Percentiles rank a stretch among this genome's conserved stretches.
These are phyloP conservation scores for Boletus mariae DNA, from an alignment of 1,284 basidiomycete genomes.

Conservation along the genomic window DNA sequence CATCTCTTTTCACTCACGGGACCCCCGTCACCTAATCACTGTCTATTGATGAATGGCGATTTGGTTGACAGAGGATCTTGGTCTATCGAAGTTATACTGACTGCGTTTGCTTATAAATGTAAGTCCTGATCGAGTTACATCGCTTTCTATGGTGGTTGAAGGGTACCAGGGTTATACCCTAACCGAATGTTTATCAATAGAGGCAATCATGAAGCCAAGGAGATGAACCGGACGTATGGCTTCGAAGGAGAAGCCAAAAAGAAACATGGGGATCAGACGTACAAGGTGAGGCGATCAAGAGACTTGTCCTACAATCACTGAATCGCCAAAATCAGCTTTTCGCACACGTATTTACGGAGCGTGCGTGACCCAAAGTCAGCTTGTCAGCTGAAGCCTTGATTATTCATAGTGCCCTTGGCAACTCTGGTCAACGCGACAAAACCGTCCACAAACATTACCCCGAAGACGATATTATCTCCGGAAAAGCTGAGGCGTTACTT, in stretches of 20 bases:
- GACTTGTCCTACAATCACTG: slow-evolving; percentile 4
- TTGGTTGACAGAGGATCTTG: slow-evolving; percentile 97
- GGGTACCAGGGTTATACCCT: slow-evolving; percentile 76
- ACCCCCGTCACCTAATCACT: slow-evolving; percentile 76
- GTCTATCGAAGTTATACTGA: slow-evolving; percentile 95
- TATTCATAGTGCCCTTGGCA: slow-evolving; percentile 75
- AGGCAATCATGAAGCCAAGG: slow-evolving; percentile 96
- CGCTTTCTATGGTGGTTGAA: slow-evolving; percentile 13
- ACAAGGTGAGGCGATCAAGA: slow-evolving; percentile 53
- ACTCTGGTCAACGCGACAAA: slow-evolving; percentile 79
- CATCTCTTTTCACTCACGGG: slow-evolving; percentile 88
- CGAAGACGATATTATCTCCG: slow-evolving; percentile 71
- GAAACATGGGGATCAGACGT: slow-evolving; percentile 90
- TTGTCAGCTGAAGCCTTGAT: slow-evolving; percentile 3
- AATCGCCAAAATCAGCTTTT: slow-evolving; percentile 62
- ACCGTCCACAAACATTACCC: slow-evolving; percentile 45
- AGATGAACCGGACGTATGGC: slow-evolving; percentile 87
- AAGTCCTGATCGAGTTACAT: slow-evolving; percentile 23
- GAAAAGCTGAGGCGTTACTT: slow-evolving; percentile 89
- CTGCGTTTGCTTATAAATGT: slow-evolving; percentile 97
- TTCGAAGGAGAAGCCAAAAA: slow-evolving; percentile 97
- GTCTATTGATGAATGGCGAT: slow-evolving; percentile 92
- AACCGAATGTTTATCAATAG: slow-evolving; percentile 86
- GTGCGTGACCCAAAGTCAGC: slow-evolving; percentile 44
- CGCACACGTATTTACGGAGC: slow-evolving; percentile 84